phyloP scores from a whole-genome alignment of 2,329 filamentous ascomycete genomes.

The Hypoxylon sp. region DNA sequence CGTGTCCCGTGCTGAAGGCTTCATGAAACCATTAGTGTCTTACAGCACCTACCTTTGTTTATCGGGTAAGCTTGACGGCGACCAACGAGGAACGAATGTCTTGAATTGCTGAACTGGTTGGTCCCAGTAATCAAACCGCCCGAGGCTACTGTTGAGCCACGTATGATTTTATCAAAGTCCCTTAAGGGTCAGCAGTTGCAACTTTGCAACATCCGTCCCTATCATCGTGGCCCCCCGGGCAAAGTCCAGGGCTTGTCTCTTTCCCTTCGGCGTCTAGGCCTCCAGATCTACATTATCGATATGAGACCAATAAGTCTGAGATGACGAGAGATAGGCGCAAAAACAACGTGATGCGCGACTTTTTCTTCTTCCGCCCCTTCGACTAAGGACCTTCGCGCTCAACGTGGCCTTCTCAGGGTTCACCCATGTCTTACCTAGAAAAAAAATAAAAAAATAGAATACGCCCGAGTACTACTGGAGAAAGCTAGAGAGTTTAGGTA shows the following conservation, averaged over 20 bases:
- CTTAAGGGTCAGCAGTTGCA: conserved; percentile 37
- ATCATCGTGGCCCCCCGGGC: conserved; percentile 26
- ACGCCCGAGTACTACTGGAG: conserved; percentile 25
- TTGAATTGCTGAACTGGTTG: conserved; percentile 27
- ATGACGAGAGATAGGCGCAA: conserved; percentile 37
- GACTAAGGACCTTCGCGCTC: conserved; percentile 23
- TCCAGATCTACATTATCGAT: conserved; percentile 21
- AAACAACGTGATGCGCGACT: conserved; percentile 31
- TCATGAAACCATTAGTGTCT: conserved; percentile 38
- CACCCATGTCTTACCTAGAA: conserved; percentile 28
- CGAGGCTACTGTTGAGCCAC: conserved; percentile 44
- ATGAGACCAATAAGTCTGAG: conserved; percentile 42
- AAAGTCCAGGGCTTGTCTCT: conserved; percentile 27
- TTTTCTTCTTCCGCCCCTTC: conserved; percentile 22
- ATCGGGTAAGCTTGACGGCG: conserved; percentile 21
- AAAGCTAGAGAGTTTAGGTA: background rate
- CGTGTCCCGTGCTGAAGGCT: conserved; percentile 34
- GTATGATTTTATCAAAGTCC: conserved; percentile 37
- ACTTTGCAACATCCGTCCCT: conserved; percentile 30
- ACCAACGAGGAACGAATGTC: conserved; percentile 27
- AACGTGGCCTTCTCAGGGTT: conserved; percentile 42
- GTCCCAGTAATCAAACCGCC: conserved; percentile 35
- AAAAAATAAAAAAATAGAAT: conserved; percentile 21
- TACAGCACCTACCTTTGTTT: conserved; percentile 22
- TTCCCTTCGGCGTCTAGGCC: conserved; percentile 27